These are phyloP conservation scores for Anthracocystis panici-leucophaei DNA, from an alignment of 1,284 basidiomycete species.

Conservation along the genomic window DNA sequence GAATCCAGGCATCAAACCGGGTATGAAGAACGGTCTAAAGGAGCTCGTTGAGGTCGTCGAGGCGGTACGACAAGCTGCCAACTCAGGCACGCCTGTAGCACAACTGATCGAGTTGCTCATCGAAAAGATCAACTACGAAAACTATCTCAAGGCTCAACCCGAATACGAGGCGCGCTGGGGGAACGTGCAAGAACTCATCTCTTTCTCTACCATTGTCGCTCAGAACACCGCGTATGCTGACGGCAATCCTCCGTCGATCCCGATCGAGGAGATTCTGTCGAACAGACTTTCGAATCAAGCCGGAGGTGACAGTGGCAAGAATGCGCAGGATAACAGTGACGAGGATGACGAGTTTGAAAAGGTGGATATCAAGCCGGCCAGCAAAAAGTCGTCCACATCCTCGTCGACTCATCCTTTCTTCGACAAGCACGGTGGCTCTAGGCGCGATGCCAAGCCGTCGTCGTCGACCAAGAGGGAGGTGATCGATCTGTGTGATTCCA, in stretches of 20 bases:
- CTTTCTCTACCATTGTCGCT: conserved; percentile 55
- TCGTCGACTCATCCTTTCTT: conserved; percentile 24
- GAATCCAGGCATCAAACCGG: conserved; percentile 76
- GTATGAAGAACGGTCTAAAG: conserved; percentile 76
- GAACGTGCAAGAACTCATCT: conserved; percentile 83
- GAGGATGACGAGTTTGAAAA: conserved; percentile 70
- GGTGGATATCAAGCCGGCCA: conserved; percentile 14
- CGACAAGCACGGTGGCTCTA: conserved; percentile 3
- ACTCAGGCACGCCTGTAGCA: conserved; percentile 76
- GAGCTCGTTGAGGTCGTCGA: conserved; percentile 76
- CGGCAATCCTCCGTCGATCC: conserved; percentile 9
- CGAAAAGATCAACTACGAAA: conserved; percentile 77
- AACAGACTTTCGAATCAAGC: conserved; percentile 41
- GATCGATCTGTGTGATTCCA: conserved; percentile 33
- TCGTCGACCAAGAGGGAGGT: conserved; percentile 27
- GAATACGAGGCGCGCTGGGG: conserved; percentile 85
- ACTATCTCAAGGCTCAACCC: conserved; percentile 77
- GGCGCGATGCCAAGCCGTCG: neutral
- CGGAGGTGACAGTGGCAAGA: conserved; percentile 11
- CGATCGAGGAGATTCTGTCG: conserved; percentile 37
- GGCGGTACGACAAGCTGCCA: conserved; percentile 75
- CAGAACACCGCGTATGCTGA: conserved; percentile 17
- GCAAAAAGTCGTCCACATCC: neutral
- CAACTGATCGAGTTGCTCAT: conserved; percentile 78
- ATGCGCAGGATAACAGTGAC: conserved; percentile 17